A percentile compares a stretch with the other conserved stretches of the same genome.
Evolutionary conservation across 345 rosid species (phyloP).

Genomic region (Citrus medica): DNA sequence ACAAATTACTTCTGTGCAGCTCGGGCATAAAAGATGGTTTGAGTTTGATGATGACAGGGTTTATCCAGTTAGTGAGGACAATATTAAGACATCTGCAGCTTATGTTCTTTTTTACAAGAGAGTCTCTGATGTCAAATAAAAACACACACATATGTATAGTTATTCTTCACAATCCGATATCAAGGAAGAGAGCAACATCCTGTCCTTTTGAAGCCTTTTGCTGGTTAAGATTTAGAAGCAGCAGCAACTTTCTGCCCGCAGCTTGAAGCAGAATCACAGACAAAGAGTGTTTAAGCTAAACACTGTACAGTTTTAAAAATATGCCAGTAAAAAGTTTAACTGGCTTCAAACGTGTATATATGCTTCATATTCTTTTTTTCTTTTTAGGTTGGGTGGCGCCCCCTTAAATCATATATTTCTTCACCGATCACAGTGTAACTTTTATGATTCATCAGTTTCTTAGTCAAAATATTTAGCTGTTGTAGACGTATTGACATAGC

Average conservation of each 20-base stretch:
- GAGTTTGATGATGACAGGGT: slow-evolving; percentile 62
- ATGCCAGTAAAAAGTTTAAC: background rate
- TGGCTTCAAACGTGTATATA: background rate
- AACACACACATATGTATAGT: background rate
- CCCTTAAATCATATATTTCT: background rate
- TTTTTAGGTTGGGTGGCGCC: background rate
- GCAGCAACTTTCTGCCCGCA: background rate
- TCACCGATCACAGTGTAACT: background rate
- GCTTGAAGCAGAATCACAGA: background rate
- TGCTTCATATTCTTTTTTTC: background rate
- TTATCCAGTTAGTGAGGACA: slow-evolving; percentile 35
- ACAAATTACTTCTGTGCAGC: slow-evolving; percentile 32
- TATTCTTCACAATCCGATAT: background rate
- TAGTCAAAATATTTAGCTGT: background rate
- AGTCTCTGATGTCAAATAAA: slow-evolving; percentile 10
- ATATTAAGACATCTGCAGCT: slow-evolving; percentile 58
- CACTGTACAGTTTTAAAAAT: slow-evolving; percentile 12
- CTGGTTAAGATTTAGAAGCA: background rate
- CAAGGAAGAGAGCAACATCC: background rate
- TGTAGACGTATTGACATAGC: background rate
- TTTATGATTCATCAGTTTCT: background rate
- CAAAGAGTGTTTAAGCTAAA: background rate
- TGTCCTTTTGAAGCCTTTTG: background rate
- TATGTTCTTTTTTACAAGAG: slow-evolving; percentile 69
- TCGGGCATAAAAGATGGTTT: slow-evolving; percentile 51